Conservation (phyloP, 2,329 filamentous ascomycete species). For the Colletotrichum limetticola region DNA sequence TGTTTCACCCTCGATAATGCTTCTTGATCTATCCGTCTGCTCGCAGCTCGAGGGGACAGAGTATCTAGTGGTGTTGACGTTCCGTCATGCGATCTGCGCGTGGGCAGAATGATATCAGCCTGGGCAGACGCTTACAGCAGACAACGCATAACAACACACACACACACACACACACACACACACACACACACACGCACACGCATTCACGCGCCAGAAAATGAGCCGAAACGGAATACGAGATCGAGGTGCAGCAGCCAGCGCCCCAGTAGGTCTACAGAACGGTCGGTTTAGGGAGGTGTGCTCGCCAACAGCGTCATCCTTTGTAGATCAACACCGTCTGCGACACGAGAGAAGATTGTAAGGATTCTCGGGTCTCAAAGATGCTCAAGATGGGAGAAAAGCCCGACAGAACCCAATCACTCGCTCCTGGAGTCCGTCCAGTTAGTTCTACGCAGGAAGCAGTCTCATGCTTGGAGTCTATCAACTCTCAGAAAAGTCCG, state of each 20-base stretch:
- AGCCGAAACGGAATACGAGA: slow-evolving; percentile 20
- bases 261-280: not conserved
- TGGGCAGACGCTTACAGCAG: not conserved
- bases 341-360: not conserved
- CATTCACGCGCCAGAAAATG: not conserved
- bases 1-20: not conserved
- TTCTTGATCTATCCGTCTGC: not conserved
- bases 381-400: not conserved
- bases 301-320: not conserved
- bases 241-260: slow-evolving; percentile 14
- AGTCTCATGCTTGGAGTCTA: not conserved
- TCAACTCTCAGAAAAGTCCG: not conserved
- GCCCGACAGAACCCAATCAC: not conserved
- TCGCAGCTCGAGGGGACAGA: not conserved
- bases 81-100: not conserved
- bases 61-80: not conserved
- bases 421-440: not conserved
- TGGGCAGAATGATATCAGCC: slow-evolving; percentile 3
- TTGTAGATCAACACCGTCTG: not conserved
- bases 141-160: not conserved
- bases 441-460: not conserved
- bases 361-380: not conserved
- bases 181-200: not conserved
- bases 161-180: too few relatives aligned
- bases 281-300: not conserved